Base-by-base conservation (phyloP, 2,329 filamentous ascomycete genomes). In the Aspergillus fumigatus region DNA sequence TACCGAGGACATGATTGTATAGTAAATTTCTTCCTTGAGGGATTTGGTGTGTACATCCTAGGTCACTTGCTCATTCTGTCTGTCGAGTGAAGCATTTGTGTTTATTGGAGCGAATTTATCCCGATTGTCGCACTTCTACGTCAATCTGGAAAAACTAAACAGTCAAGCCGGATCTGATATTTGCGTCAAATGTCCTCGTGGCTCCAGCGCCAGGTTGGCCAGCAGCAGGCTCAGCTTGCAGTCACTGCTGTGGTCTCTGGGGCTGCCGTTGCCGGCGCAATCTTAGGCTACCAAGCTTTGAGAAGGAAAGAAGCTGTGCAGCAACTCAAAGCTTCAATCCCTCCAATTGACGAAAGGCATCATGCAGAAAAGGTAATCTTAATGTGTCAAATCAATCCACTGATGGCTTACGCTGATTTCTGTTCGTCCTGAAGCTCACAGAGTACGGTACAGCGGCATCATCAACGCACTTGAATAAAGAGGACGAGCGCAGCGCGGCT, bases 251-350 rank as follows among this genome's bases (percentile, higher is more conserved):
- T 76, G n/a, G 58, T 78, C 23, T 77, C 75, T 7, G 75, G 74
- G 41, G 74, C 71, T 50, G 74, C 75, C 55, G 75, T 77, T 45
- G 75, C 75, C 23, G 77, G 78, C 62, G 77, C 81, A 1, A 83
- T 86, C 49, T 73, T 86, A 49, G 81, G 82, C 3, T 78, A 82
- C 53, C 84, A 86, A 66, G 77, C 82, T 53, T 76, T 82, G 38
- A 78, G 76, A 61, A 77, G 82, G 56, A 79, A 78, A 66, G 81
- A 82, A 62, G 80, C 79, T 50, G 78, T 86, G 23, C 74, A 80
- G 54, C 76, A 84, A 50, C 66, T 88, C 56, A 87, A 87, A 64
- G 80, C 79, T 47, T 85, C 84, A 1, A 87, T 88, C 59, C 84
- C 84, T 23, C 75, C 77, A n/a, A 62, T 83, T 48, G 73, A 78